Evolutionary conservation across 805 yeast genomes (phyloP), one percentile per base, ranked within the genome.

Genomic region (Alloascoidea africana): DNA sequence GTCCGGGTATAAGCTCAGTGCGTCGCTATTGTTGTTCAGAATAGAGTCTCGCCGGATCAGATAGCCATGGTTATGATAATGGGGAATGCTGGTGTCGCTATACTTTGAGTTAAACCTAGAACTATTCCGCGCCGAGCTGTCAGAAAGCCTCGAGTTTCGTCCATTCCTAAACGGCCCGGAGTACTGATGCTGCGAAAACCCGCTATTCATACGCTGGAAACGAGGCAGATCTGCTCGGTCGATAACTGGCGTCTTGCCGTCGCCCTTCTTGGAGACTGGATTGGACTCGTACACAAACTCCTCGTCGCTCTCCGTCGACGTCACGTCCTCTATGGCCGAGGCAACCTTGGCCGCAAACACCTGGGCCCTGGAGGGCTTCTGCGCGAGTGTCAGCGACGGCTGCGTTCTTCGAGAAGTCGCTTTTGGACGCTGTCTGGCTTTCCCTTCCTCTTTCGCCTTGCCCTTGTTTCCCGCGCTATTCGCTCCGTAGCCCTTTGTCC

Each of bases 261-360:
- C 13, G 8, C 8, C 13, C 30, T n/a, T 8, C n/a, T 8, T 8
- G n/a, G 30, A 23, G n/a, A 23, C 30, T 8, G 30, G 13, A n/a
- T 8, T n/a, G 13, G 30, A 23, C 30, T 23, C 30, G n/a, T 23
- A 23, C 8, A 23, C 30, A 23, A 23, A 23, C 30, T 23, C 30
- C n/a, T 23, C 30, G n/a, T 23, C 30, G n/a, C 30, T 23, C n/a
- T 23, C 30, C 8, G 30, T 23, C 8, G 30, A 23, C n/a, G 30
- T 23, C 8, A 23, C 30, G n/a, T 23, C 30, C n/a, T 23, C 30
- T 8, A 23, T 23, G 30, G 30, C 30, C 8, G 30, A 23, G 8
- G 30, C 30, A 23, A 23, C 30, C 30, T 23, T 23, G n/a, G 30
- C 30, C n/a, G 30, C 30, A 23, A 23, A 23, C n/a, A 23, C n/a